Base-by-base conservation (phyloP, 192 early-diverging fungal species). In the Dissophora ornata region DNA sequence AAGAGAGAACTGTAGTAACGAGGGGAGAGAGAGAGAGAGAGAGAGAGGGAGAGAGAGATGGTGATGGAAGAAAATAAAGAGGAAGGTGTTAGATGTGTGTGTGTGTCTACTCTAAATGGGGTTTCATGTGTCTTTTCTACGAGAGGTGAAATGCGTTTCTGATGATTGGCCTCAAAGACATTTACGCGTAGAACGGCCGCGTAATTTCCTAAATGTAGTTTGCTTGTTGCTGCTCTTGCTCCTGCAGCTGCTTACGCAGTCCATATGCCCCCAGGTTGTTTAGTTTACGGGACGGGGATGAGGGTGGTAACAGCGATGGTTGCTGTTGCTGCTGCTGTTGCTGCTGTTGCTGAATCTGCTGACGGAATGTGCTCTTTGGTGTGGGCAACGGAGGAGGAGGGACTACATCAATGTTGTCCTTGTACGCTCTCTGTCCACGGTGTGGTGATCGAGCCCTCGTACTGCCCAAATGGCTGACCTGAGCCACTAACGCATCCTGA, bases 401-500 rank as follows among this genome's bases (percentile, higher is more conserved):
- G 0, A 38, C 42, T 3, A 30, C 18, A 48, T 60, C 57, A 22
- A 60, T 48, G 33, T 70, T 52, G 21, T 60, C 57, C 24, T 52
- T 44, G 21, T 45, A 55, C 29, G 68, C 61, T 15, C 63, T 51
- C 34, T 58, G 8, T 26, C 62, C 63, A 11, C 57, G 56, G 15
- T 75, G 56, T 3, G 71, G 71, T 2, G 71, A 75, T 49, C 73
- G 32, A 0, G 73, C 57, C 4, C 73, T 46, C 0, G 73, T 77
- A 40, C 73, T 77, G 0, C 73, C 73, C 30, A 77, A 40, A 38
- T 67, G 65, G 11, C 64, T 67, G 11, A 77, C 64, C 45, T 77
- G 73, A 7, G 63, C 63, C 1, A 49, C 59, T 21, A 77, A 28
- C 16, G 57, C 58, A 38, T 77, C 73, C 3, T 54, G 57, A 24